These are phyloP conservation scores for Colletotrichum sp. DNA, from an alignment of 2,329 filamentous ascomycete genomes.

Conservation along the genomic window DNA sequence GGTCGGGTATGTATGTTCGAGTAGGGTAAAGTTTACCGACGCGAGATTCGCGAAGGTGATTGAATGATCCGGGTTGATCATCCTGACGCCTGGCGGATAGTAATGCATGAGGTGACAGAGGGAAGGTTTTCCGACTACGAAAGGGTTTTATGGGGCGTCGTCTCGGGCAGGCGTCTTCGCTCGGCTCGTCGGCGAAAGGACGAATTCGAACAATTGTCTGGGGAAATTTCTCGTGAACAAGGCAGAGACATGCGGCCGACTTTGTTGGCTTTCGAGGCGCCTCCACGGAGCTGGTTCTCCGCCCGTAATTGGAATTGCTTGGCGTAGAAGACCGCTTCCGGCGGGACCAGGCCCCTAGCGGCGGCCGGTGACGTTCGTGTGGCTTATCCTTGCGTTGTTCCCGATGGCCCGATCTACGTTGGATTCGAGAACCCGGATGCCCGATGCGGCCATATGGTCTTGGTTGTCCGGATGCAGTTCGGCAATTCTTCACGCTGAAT, in stretches of 20 bases:
- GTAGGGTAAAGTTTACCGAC: slow-evolving; percentile 1
- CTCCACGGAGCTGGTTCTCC: background rate
- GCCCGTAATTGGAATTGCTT: background rate
- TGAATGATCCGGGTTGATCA: slow-evolving; percentile 10
- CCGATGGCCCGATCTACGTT: background rate
- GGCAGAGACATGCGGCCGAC: background rate
- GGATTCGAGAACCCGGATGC: background rate
- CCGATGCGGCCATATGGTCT: background rate
- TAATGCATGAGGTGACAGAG: background rate
- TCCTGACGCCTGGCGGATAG: background rate
- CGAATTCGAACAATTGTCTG: background rate
- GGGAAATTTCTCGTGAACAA: background rate
- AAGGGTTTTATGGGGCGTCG: background rate
- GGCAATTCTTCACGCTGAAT: background rate
- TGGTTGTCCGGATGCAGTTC: background rate
- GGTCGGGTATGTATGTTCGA: background rate
- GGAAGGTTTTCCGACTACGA: background rate
- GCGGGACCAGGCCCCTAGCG: background rate
- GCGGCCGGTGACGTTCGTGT: background rate
- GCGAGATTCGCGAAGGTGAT: slow-evolving; percentile 3
- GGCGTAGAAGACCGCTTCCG: background rate
- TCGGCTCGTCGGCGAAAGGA: background rate
- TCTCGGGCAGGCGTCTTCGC: too few species aligned
- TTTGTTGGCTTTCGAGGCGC: background rate
- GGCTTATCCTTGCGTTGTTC: background rate